Evolutionary conservation across 2,329 filamentous ascomycete genomes (phyloP), one percentile per base, ranked within the genome.

Genomic region (Talaromyces pinophilus): DNA sequence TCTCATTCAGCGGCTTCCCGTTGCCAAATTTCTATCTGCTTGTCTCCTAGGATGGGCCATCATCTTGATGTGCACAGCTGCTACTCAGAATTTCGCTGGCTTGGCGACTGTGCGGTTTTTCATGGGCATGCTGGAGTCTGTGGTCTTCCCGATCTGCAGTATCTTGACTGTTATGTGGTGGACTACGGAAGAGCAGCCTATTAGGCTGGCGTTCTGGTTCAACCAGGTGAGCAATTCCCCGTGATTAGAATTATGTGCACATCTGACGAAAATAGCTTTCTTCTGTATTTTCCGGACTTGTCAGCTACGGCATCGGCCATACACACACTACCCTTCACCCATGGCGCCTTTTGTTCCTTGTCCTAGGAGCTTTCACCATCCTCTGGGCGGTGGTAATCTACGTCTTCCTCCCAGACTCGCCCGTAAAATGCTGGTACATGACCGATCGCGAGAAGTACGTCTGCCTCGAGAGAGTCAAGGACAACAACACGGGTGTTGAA

Each of bases 261-360:
- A 2, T 64, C 65, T 25, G 62, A 59, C 10, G 67, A 22, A 62
- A 71, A 33, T 62, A 72, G 61, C 67, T 70, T n/a, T 73, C 71
- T 5, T 74, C 71, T 15, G 71, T 75, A n/a, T 72, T 78, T 67
- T 73, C 72, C 3, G 75, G 75, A 4, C 62, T 77, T 40, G 67
- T 79, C 61, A 73, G 72, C 30, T 80, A 75, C 50, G 73, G 74
- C 1, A 73, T 80, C 54, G 78, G 78, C 22, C 72, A 75, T 46
- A 76, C 73, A n/a, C 67, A 75, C 22, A 71, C 67, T 8, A 65
- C 65, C 2, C 55, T 74, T 1, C 55, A 64, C 7, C 70, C 69
- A 5, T 71, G 70, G 70, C 60, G 69, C n/a, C 52, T 71, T 19
- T 62, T 72, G 2, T 74, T 72, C 48, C 55, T 74, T 19, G 71